phyloP scores from a whole-genome alignment of 306 rosid genomes.

The Casuarina glauca region DNA sequence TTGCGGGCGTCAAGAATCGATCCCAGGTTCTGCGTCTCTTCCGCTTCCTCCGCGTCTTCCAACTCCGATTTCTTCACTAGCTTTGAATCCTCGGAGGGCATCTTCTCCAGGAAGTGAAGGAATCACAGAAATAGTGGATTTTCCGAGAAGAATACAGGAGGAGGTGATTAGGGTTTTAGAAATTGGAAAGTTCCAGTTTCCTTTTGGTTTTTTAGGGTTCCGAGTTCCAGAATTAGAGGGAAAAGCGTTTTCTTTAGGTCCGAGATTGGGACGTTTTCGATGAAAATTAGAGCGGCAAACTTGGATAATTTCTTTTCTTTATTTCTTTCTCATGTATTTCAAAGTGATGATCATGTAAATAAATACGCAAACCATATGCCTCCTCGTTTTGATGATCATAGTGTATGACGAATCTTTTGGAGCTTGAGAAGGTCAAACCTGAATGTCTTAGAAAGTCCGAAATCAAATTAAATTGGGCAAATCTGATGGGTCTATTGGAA shows the following conservation, averaged over 20 bases:
- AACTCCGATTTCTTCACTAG: constrained; percentile 30
- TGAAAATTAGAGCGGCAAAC: neutral
- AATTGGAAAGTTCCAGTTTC: neutral
- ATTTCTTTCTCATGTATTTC: too few relatives aligned
- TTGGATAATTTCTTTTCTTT: too few relatives aligned
- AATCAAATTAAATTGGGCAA: too few relatives aligned
- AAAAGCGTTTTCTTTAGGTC: neutral
- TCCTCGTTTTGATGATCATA: too few relatives aligned
- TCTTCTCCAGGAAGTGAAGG: constrained; percentile 6
- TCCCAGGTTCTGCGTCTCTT: constrained; percentile 33
- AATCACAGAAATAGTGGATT: neutral
- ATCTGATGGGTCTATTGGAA: too few relatives aligned
- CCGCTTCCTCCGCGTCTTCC: constrained; percentile 32
- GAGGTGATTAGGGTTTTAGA: constrained; percentile 5
- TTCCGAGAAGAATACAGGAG: neutral
- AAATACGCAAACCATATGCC: too few relatives aligned
- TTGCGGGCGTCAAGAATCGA: constrained; percentile 21
- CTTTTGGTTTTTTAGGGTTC: neutral
- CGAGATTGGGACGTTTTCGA: constrained; percentile 7
- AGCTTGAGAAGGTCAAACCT: too few relatives aligned
- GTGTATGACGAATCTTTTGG: too few relatives aligned
- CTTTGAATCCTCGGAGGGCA: constrained; percentile 63
- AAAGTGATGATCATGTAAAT: too few relatives aligned
- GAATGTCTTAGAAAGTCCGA: too few relatives aligned
- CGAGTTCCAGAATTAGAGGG: neutral